These are phyloP conservation scores for Pestalotiopsis sp. DNA, from an alignment of 2,329 filamentous ascomycete genomes.

Conservation along the genomic window DNA sequence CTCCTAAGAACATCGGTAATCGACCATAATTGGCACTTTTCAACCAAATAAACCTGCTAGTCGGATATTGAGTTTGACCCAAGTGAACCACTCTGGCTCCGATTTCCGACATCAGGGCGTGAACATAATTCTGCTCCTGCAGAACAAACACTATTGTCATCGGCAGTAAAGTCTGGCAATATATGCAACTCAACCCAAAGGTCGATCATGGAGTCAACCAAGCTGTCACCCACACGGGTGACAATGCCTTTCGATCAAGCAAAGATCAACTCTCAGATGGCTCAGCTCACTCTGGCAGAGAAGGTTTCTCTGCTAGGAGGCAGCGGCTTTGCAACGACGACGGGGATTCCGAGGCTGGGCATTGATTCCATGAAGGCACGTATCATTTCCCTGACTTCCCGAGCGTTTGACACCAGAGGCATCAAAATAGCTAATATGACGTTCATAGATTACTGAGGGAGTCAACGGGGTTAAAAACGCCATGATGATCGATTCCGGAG, in stretches of 20 bases:
- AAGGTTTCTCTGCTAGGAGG: conserved; percentile 40
- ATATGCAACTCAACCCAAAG: neutral
- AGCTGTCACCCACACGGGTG: neutral
- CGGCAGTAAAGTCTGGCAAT: no score
- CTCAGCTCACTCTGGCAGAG: conserved; percentile 64
- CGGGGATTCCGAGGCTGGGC: conserved; percentile 14
- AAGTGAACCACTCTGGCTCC: no score
- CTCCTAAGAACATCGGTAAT: no score
- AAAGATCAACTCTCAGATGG: conserved; percentile 40
- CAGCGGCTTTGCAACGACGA: conserved; percentile 16
- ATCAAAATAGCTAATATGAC: neutral
- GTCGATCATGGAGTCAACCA: neutral
- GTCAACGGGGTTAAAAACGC: conserved; percentile 18
- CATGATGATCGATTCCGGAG: neutral
- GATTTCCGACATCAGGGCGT: no score
- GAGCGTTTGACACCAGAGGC: neutral
- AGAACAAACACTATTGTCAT: no score
- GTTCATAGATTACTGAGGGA: conserved; percentile 16
- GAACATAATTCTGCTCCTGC: no score
- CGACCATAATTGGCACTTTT: no score
- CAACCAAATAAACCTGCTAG: no score
- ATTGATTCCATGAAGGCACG: conserved; percentile 8
- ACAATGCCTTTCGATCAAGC: neutral
- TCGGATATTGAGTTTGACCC: no score
- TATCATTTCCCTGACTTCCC: neutral